These are phyloP conservation scores for Magnolia changhungtana DNA, from an alignment of 164 flowering plant species.

Conservation along the genomic window DNA sequence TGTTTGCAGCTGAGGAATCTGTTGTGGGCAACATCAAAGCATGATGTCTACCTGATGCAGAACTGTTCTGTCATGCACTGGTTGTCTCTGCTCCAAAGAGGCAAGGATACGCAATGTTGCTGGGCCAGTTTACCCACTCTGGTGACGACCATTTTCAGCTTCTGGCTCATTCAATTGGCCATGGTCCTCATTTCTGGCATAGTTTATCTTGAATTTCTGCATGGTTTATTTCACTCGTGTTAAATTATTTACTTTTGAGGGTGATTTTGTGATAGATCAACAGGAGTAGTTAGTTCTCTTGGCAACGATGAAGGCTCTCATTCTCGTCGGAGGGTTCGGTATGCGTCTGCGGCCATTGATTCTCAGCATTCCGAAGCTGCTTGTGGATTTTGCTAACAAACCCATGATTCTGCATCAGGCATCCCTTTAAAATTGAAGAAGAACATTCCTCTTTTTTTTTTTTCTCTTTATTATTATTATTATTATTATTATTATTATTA, in stretches of 20 bases:
- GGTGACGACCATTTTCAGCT: slow-evolving; percentile 32
- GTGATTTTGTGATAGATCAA: background rate
- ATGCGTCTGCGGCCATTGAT: slow-evolving; percentile 98
- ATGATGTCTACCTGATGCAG: slow-evolving; percentile 86
- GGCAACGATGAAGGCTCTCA: slow-evolving; percentile 89
- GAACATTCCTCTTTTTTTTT: background rate
- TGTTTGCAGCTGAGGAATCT: slow-evolving; percentile 75
- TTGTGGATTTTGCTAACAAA: slow-evolving; percentile 97
- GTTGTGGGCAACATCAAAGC: slow-evolving; percentile 88
- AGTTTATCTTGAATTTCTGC: background rate
- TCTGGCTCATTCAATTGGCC: background rate
- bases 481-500: too few species aligned
- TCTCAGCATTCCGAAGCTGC: slow-evolving; percentile 93
- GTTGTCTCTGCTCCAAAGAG: slow-evolving; percentile 63
- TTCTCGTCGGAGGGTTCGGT: slow-evolving; percentile 98
- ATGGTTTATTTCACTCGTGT: background rate
- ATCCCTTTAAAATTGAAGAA: background rate
- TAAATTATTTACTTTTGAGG: background rate
- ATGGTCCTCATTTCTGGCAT: background rate
- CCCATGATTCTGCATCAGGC: slow-evolving; percentile 99
- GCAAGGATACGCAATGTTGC: slow-evolving; percentile 76
- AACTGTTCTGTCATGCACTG: slow-evolving; percentile 89
- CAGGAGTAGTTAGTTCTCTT: slow-evolving; percentile 27
- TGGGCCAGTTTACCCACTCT: slow-evolving; percentile 50
- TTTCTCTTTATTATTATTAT: too few species aligned